Evolutionary conservation across 2,329 filamentous ascomycete species (phyloP), one percentile per base, ranked within the genome.

Genomic region (Pseudocercospora pini-densiflorae): DNA sequence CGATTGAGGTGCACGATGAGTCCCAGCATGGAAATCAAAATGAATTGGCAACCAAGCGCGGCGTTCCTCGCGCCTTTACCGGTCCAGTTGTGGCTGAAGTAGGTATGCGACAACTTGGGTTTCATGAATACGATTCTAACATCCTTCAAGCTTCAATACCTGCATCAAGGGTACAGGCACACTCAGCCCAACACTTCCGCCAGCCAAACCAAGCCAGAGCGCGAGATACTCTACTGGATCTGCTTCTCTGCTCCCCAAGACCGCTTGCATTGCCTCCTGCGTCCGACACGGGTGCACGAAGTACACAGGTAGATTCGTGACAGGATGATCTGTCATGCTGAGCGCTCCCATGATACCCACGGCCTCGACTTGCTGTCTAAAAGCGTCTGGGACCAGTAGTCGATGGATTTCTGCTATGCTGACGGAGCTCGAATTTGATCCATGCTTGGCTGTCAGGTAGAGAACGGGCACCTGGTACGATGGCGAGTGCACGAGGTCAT

Each of bases 241-340:
- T 53, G 82, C 70, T n/a, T 74, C 68, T 64, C 72, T 62, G 4
- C 65, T 72, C 60, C 4, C 73, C 14, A 78, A 74, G 79, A 58
- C 77, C 84, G 82, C 83, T 72, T 84, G 83, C 86, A 98, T 91
- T 61, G 92, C 91, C 70, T 94, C 90, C 63, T 91, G 91, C 8
- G 95, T 92, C 77, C 92, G 88, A 80, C 95, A 98, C 24, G 95
- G 94, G 81, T 99, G 95, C 73, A 98, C 86, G 79, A 97, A 97
- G 79, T 94, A 97, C 59, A 89, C 87, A 47, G 93, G 92, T 65
- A 89, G 79, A 61, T 90, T 91, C 65, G 89, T 92, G 66, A 92
- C 80, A 61, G 95, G 94, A 84, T 98, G 93, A 79, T 96, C 89
- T 88, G 71, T 70, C 63, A 74, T 67, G 62, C 69, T 75, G 49